Base-by-base conservation (phyloP, 805 yeast species). In the Pichia phayaonensis region DNA sequence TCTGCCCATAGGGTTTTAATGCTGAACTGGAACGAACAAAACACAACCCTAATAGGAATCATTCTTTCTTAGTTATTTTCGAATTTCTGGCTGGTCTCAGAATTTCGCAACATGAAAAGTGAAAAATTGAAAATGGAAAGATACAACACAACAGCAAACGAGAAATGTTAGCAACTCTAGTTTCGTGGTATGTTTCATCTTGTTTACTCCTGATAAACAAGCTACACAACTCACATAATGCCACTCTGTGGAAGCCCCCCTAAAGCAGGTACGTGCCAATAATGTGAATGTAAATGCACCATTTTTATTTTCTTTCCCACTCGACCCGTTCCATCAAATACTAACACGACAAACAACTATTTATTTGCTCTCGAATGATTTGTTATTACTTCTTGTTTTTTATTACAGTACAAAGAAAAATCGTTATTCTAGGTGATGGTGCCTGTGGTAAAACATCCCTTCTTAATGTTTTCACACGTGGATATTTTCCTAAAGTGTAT, bases 361-460 rank as follows among this genome's bases (percentile, higher is more conserved):
- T 23, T 21, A 34, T 8, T 16, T 16, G 18, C 8, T n/a, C 20
- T 11, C 11, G n/a, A 7, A 29, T 29, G 34, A 27, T 27, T n/a
- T n/a, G n/a, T 4, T n/a, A 6, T 15, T 8, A 55, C n/a, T 18
- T 16, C 13, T 45, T 4, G 42, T 27, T 10, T 34, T 20, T 15
- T 42, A 3, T 40, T 54, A 56, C 60, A 73, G 88, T 89, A 55
- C 90, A 88, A 69, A 84, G 97, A 60, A 90, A 90, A 67, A 89
- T 90, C 49, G 98, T 90, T 60, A 90, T 90, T 54, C 74, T 92
- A 26, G 98, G 98, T 46, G 97, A 92, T 70, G 97, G 98, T 80
- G 97, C 98, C 22, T 92, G 97, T 73, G 99, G 99, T 69, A 92
- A 92, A 67, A 92, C 99, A 2, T 90, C 97, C 12, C 74, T 94